Base-by-base conservation (phyloP, 495 filamentous ascomycete genomes). In the Chaetomidium leptoderma region DNA sequence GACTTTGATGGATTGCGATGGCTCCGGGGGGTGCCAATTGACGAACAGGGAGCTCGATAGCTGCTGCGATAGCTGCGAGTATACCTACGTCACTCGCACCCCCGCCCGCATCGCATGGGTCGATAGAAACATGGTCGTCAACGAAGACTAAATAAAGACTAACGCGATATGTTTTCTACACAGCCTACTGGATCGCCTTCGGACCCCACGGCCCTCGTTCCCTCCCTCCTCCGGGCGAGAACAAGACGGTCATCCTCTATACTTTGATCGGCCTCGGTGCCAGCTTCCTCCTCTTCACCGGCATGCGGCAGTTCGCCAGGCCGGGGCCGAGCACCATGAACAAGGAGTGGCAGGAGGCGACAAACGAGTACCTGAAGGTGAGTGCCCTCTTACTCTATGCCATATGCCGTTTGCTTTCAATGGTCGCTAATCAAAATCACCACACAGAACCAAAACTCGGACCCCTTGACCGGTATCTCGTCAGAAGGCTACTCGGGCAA, bases 131-230 rank as follows among this genome's bases (percentile, higher is more conserved):
- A 63, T n/a, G n/a, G n/a, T 33, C 43, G 48, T 8, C n/a, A 62
- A 23, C 26, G 36, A 26, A 17, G n/a, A n/a, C n/a, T n/a, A 50
- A 24, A 29, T 42, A 33, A 47, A 49, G 19, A 39, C 59, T 57
- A 50, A 59, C 49, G 37, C 33, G 47, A 39, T 24, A 30, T 46
- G 43, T 53, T 59, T n/a, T 56, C 55, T 50, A 55, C 32, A 70
- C 72, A 98, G 93, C 93, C 63, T 98, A 97, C 86, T 98, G 87
- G 85, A 95, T 97, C 67, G 92, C 93, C 62, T 98, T 98, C 72
- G 93, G 93, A 53, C 81, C 90, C 61, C 95, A 97, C 74, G 93
- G 93, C 55, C 93, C 93, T 57, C 91, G 93, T 52, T 81, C 92
- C 37, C 73, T 81, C 32, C 69, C 87, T 53, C 89, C 92, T 53